A percentile compares a stretch with the other conserved stretches of the same genome.
Evolutionary conservation across 148 eudicot species (phyloP).

Genomic region (Oxyria digyna): DNA sequence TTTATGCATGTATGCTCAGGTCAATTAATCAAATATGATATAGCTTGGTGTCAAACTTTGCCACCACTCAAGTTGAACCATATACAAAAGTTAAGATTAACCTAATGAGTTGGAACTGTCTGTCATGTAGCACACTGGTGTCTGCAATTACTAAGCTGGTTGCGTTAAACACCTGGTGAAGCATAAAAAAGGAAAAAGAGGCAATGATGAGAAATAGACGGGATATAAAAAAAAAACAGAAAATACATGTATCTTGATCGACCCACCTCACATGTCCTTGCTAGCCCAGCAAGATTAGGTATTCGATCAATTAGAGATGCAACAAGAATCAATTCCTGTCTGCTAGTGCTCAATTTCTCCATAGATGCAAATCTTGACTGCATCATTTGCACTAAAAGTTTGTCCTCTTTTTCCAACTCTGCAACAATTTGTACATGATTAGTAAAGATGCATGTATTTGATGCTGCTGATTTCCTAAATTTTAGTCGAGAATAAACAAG

Average conservation of each 20-base stretch:
- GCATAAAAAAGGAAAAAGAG: slow-evolving; percentile 6
- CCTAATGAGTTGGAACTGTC: slow-evolving; percentile 98
- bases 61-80: background rate
- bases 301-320: slow-evolving; percentile 93
- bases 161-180: slow-evolving; percentile 74
- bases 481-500: background rate
- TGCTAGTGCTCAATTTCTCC: slow-evolving; percentile 52
- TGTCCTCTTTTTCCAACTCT: slow-evolving; percentile 87
- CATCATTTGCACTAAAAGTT: slow-evolving; percentile 58
- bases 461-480: background rate
- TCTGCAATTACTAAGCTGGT: slow-evolving; percentile 66
- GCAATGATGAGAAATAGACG: background rate
- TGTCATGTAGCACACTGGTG: slow-evolving; percentile 59
- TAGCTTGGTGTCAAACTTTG: background rate
- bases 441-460: background rate
- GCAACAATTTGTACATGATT: slow-evolving; percentile 13
- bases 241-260: background rate
- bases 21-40: background rate
- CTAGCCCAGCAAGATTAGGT: slow-evolving; percentile 98
- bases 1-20: background rate
- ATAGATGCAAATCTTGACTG: slow-evolving; percentile 45
- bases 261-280: slow-evolving; percentile 89
- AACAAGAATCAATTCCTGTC: slow-evolving; percentile 71
- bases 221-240: slow-evolving; percentile 1
- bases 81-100: slow-evolving; percentile 12